These are phyloP conservation scores for Rauvolfia tetraphylla DNA, from an alignment of 257 asterid genomes.

Conservation along the genomic window DNA sequence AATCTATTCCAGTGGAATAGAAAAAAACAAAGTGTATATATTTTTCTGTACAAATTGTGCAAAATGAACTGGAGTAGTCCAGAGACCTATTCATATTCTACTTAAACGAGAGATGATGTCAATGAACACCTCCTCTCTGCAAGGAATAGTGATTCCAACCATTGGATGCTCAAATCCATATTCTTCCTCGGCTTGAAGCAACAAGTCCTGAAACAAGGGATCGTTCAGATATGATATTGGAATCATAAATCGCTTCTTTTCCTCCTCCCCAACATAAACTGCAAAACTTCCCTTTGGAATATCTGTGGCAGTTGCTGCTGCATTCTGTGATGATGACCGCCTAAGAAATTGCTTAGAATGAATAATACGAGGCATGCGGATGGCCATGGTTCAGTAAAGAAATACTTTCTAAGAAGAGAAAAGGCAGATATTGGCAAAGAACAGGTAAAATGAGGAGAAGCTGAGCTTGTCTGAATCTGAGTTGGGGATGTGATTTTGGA, in stretches of 20 bases:
- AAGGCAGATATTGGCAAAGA: neutral
- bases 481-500: neutral
- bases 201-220: neutral
- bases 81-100: neutral
- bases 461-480: neutral
- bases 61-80: neutral
- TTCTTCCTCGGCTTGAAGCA: neutral
- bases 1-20: neutral
- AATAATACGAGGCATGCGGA: neutral
- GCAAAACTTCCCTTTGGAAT: neutral
- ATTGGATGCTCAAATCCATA: constrained; percentile 8
- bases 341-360: constrained; percentile 2
- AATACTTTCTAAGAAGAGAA: neutral
- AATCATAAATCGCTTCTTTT: neutral
- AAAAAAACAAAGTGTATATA: neutral
- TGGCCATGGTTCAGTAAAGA: neutral
- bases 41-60: neutral
- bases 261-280: neutral
- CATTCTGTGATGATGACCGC: neutral
- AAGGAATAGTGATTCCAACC: neutral
- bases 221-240: neutral
- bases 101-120: neutral
- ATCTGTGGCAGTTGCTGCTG: neutral
- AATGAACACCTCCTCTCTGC: neutral
- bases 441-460: neutral